These are phyloP conservation scores for Cladosporium sp. DNA, from an alignment of 2,329 filamentous ascomycete species.

Conservation along the genomic window DNA sequence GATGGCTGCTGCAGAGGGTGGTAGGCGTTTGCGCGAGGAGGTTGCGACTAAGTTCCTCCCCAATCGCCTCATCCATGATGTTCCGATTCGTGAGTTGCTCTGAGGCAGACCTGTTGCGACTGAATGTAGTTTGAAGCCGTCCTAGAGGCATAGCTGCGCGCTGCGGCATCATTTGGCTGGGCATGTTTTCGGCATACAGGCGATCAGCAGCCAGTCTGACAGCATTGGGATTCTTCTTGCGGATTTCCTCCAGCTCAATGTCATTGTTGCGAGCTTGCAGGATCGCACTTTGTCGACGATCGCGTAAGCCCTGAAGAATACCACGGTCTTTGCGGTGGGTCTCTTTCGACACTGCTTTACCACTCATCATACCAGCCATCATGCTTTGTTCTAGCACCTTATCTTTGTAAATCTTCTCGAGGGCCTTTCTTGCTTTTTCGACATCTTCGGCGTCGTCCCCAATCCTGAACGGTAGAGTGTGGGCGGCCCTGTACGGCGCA, in stretches of 20 bases:
- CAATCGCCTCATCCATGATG: neutral
- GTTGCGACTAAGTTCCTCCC: neutral
- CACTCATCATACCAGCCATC: neutral
- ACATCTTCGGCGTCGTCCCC: neutral
- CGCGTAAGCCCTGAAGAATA: neutral
- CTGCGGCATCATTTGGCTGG: neutral
- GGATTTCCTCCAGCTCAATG: slow-evolving; percentile 11
- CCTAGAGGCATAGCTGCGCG: neutral
- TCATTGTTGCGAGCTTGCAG: neutral
- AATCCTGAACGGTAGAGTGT: neutral
- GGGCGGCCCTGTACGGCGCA: neutral
- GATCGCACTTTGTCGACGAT: neutral
- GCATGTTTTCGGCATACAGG: neutral
- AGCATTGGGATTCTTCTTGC: slow-evolving; percentile 2
- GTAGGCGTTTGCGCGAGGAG: slow-evolving; percentile 7
- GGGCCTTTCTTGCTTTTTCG: neutral
- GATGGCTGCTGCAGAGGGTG: neutral
- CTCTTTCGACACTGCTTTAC: neutral
- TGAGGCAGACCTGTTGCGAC: neutral
- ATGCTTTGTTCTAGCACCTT: slow-evolving; percentile 1
- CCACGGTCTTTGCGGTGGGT: neutral
- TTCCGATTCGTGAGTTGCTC: neutral
- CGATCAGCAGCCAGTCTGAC: slow-evolving; percentile 8
- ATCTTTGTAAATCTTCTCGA: slow-evolving; percentile 2
- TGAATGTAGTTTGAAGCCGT: neutral